Percentiles rank a stretch among this genome's conserved stretches.
Evolutionary conservation across 2,329 filamentous ascomycete species (phyloP).

Genomic region (Fusarium illudens): DNA sequence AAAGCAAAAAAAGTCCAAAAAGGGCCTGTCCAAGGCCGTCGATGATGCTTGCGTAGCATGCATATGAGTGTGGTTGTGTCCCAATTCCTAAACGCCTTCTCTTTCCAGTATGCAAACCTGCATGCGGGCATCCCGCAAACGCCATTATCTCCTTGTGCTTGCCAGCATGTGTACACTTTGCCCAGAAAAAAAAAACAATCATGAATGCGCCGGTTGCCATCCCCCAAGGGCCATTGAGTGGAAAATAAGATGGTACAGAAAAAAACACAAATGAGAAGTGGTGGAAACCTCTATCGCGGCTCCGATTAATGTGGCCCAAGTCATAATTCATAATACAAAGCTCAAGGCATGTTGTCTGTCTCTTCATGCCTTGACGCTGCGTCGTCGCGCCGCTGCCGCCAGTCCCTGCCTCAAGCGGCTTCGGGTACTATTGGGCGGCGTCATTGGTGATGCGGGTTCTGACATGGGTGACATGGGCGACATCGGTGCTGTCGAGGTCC

Average conservation of each 20-base stretch:
- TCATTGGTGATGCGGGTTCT: constrained; percentile 40
- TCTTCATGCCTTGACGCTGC: constrained; percentile 51
- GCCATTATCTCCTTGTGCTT: constrained; percentile 34
- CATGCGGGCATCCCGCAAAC: constrained; percentile 33
- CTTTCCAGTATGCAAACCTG: constrained; percentile 29
- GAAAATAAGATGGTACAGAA: constrained; percentile 27
- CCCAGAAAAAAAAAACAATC: constrained; percentile 16
- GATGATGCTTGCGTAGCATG: constrained; percentile 35
- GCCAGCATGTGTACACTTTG: constrained; percentile 25
- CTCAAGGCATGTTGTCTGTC: constrained; percentile 8
- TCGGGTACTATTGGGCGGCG: constrained; percentile 38
- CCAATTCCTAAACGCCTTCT: constrained; percentile 32
- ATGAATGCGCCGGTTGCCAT: constrained; percentile 25
- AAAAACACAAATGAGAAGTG: constrained; percentile 21
- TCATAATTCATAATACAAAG: constrained; percentile 37
- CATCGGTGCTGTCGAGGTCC: constrained; percentile 38
- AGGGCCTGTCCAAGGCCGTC: constrained; percentile 35
- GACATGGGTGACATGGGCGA: constrained; percentile 43
- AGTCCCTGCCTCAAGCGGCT: constrained; percentile 38
- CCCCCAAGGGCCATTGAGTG: constrained; percentile 26
- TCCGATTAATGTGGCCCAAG: constrained; percentile 27
- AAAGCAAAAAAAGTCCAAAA: constrained; percentile 23
- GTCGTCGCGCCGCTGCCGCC: constrained; percentile 45
- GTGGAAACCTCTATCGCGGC: constrained; percentile 32
- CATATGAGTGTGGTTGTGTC: constrained; percentile 23